Conservation (phyloP, 257 asterid genomes). For the Scutellaria barbata region DNA sequence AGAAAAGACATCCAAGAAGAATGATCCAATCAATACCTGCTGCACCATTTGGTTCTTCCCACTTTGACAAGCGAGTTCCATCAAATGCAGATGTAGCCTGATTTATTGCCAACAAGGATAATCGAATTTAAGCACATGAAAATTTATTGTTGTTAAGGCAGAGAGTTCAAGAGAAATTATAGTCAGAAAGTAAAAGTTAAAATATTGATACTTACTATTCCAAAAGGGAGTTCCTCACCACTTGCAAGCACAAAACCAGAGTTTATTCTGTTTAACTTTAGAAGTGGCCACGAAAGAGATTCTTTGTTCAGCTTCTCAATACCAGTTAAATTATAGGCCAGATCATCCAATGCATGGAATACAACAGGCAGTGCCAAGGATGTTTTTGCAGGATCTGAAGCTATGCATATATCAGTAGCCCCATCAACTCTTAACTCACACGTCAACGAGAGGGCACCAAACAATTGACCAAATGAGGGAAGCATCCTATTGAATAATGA, state of each 20-base stretch:
- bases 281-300: slow-evolving; percentile 80
- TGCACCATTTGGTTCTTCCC: slow-evolving; percentile 99
- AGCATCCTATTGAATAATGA: slow-evolving; percentile 38
- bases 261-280: slow-evolving; percentile 79
- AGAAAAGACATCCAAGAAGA: slow-evolving; percentile 23
- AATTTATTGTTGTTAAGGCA: slow-evolving; percentile 14
- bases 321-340: slow-evolving; percentile 53
- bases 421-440: slow-evolving; percentile 51
- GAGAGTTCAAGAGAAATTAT: slow-evolving; percentile 24
- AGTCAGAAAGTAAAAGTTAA: slow-evolving; percentile 24
- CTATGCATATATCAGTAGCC: slow-evolving; percentile 55
- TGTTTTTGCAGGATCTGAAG: slow-evolving; percentile 81
- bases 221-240: slow-evolving; percentile 98
- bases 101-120: slow-evolving; percentile 30
- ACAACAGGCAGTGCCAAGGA: slow-evolving; percentile 81
- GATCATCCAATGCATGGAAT: slow-evolving; percentile 89
- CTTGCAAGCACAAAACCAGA: slow-evolving; percentile 89
- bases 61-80: slow-evolving; percentile 97
- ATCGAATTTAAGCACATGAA: slow-evolving; percentile 23
- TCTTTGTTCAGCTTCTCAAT: slow-evolving; percentile 53
- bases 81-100: slow-evolving; percentile 95
- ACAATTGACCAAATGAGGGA: slow-evolving; percentile 54
- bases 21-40: slow-evolving; percentile 61
- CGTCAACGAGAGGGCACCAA: slow-evolving; percentile 82
- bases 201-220: slow-evolving; percentile 65